These are phyloP conservation scores for Carex sylvatica DNA, from an alignment of 202 grass and related monocot genomes.

Conservation along the genomic window DNA sequence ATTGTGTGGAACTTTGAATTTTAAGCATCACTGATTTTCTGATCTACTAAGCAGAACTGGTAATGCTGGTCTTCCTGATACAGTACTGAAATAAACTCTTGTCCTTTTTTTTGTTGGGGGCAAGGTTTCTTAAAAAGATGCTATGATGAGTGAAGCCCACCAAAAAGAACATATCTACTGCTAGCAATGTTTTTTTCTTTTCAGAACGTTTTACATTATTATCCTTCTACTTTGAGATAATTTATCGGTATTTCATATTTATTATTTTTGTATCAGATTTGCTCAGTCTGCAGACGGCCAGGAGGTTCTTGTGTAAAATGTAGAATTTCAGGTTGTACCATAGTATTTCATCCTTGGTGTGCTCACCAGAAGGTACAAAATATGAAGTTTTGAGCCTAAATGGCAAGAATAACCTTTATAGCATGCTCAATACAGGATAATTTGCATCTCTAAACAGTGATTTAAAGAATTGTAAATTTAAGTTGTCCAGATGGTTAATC, in stretches of 20 bases:
- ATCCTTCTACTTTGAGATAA: slow-evolving; percentile 21
- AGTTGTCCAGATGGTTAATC: background rate
- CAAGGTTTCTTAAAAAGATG: background rate
- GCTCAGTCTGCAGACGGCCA: slow-evolving; percentile 69
- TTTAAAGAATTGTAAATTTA: background rate
- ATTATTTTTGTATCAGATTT: slow-evolving; percentile 51
- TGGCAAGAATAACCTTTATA: background rate
- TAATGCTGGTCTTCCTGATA: background rate
- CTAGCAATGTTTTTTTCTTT: background rate
- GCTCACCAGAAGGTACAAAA: slow-evolving; percentile 68
- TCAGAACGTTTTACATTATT: background rate
- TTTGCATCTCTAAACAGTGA: slow-evolving; percentile 8
- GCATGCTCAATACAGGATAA: background rate
- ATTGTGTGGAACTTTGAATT: background rate
- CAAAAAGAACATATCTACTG: background rate
- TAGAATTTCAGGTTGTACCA: slow-evolving; percentile 60
- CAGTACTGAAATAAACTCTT: too few relatives aligned
- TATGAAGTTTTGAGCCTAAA: slow-evolving; percentile 13
- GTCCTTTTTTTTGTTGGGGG: too few relatives aligned
- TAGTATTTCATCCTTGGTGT: slow-evolving; percentile 95
- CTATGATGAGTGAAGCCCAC: background rate
- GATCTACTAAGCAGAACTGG: background rate
- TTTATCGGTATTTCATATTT: slow-evolving; percentile 6
- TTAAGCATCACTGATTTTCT: background rate
- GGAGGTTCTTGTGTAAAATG: slow-evolving; percentile 86